Evolutionary conservation across 768 basidiomycete species (phyloP).

Genomic region (Symmetrospora coprosmae): DNA sequence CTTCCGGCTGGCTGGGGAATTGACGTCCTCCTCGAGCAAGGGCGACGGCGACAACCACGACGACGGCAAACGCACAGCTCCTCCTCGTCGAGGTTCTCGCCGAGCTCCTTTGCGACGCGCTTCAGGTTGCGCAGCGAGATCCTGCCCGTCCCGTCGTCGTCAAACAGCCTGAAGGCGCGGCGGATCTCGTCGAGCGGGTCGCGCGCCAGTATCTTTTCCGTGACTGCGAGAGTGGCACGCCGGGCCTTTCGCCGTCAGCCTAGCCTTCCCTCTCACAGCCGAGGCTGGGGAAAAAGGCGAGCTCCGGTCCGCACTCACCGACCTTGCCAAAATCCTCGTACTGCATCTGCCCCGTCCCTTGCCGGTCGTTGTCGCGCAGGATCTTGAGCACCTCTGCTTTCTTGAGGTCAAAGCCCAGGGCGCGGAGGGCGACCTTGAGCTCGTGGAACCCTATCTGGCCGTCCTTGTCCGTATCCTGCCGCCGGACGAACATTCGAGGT

Average conservation of each 20-base stretch:
- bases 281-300: not conserved
- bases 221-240: conserved; percentile 63
- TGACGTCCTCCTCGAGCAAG: not conserved
- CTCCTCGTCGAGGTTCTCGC: conserved; percentile 85
- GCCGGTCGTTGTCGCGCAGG: conserved; percentile 54
- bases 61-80: conserved; percentile 58
- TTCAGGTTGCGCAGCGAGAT: conserved; percentile 80
- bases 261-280: not conserved
- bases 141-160: conserved; percentile 88
- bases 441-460: conserved; percentile 92
- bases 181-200: conserved; percentile 95
- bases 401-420: conserved; percentile 92
- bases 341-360: conserved; percentile 51
- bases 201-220: conserved; percentile 75
- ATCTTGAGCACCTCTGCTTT: conserved; percentile 96
- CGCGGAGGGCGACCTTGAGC: conserved; percentile 95
- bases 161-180: conserved; percentile 89
- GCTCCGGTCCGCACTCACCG: conserved; percentile 45
- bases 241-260: no score
- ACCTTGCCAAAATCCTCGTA: conserved; percentile 89
- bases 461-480: conserved; percentile 83
- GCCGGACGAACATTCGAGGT: no score
- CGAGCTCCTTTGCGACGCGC: conserved; percentile 90
- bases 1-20: not conserved
- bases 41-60: not conserved